These are phyloP conservation scores for Aphanomyces invadans DNA, from an alignment of 352 stramenopile genomes.

Conservation along the genomic window DNA sequence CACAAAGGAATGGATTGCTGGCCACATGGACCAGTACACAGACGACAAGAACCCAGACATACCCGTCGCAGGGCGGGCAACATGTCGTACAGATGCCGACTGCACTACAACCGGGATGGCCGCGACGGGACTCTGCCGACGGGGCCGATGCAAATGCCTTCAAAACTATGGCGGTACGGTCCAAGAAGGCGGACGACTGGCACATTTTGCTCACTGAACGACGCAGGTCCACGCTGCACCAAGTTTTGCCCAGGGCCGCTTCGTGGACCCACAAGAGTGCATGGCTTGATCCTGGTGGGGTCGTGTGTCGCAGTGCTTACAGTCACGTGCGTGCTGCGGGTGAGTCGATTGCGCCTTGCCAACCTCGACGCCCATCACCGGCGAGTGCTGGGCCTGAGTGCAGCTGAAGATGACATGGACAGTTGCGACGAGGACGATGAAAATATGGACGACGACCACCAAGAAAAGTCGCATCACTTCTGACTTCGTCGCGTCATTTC, in stretches of 20 bases:
- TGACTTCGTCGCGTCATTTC: background rate
- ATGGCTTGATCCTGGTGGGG: background rate
- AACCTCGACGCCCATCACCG: background rate
- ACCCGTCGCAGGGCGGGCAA: conserved; percentile 45
- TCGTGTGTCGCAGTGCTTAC: background rate
- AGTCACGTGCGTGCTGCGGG: background rate
- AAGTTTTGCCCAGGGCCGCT: conserved; percentile 27
- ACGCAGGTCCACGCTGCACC: background rate
- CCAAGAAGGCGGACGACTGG: no score
- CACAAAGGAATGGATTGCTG: conserved; percentile 64
- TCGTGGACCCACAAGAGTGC: conserved; percentile 30
- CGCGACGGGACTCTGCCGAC: background rate
- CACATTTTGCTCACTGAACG: background rate
- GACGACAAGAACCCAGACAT: conserved; percentile 50
- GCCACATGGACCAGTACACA: conserved; percentile 67
- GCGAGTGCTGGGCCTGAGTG: background rate
- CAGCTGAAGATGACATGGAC: background rate
- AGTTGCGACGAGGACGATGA: background rate
- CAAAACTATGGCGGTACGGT: conserved; percentile 4
- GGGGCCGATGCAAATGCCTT: background rate
- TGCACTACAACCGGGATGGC: conserved; percentile 28
- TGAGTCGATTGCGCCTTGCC: background rate
- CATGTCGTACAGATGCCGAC: conserved; percentile 44
- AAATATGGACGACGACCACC: background rate
- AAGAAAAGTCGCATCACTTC: background rate